A percentile compares a stretch with the other conserved stretches of the same genome.
Conservation (phyloP, 495 filamentous ascomycete species). For the Neurospora tetraspora region DNA sequence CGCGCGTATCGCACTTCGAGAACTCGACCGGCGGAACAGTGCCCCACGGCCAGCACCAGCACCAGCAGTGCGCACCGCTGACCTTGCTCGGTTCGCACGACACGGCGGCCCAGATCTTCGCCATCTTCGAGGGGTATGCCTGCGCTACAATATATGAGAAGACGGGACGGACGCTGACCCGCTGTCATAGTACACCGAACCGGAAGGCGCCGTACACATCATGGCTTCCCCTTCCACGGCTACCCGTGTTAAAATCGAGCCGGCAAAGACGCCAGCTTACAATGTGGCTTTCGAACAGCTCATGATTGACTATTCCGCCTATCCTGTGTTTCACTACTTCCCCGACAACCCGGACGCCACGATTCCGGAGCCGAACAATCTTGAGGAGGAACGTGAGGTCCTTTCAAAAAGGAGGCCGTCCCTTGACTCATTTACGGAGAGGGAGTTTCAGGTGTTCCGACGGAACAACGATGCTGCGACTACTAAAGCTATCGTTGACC, state of each 20-base stretch:
- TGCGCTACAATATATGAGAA: background rate
- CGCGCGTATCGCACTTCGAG: slow-evolving; percentile 23
- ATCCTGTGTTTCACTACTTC: slow-evolving; percentile 1
- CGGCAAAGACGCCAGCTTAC: slow-evolving; percentile 15
- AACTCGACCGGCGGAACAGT: slow-evolving; percentile 24
- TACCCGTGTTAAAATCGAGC: slow-evolving; percentile 8
- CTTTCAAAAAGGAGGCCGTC: background rate
- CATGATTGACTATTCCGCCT: slow-evolving; percentile 25
- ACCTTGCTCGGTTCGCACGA: slow-evolving; percentile 14
- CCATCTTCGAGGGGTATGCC: slow-evolving; percentile 12
- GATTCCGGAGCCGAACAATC: background rate
- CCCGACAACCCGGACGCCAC: background rate
- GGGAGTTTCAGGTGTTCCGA: background rate
- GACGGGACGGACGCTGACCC: background rate
- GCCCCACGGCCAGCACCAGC: background rate
- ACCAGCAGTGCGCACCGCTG: background rate
- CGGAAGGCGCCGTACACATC: background rate
- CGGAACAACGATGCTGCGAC: background rate
- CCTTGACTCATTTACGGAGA: slow-evolving; percentile 5
- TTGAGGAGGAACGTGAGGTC: background rate
- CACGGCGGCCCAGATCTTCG: slow-evolving; percentile 10
- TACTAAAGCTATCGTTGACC: background rate
- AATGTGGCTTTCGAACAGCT: slow-evolving; percentile 24
- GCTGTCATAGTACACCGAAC: slow-evolving; percentile 5
- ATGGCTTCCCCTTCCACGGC: slow-evolving; percentile 4